These are phyloP conservation scores for Globisporangium solare DNA, from an alignment of 352 stramenopile species.

Conservation along the genomic window DNA sequence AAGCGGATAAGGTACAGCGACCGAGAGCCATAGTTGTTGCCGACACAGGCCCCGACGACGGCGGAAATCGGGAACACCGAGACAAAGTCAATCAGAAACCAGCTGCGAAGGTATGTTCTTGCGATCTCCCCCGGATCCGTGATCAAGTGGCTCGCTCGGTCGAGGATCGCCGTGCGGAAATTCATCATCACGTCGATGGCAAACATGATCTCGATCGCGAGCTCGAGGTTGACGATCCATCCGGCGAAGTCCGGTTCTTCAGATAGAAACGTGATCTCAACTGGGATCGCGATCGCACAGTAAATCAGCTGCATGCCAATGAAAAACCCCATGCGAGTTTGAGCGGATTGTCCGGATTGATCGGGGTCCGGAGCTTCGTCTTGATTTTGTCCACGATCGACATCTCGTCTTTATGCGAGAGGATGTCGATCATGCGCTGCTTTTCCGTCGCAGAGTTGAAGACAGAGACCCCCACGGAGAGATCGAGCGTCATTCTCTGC, in stretches of 20 bases:
- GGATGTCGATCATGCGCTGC: slow-evolving; percentile 56
- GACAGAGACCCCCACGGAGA: slow-evolving; percentile 73
- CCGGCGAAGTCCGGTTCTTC: slow-evolving; percentile 14
- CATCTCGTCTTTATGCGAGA: slow-evolving; percentile 30
- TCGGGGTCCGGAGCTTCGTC: slow-evolving; percentile 25
- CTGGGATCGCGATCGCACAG: slow-evolving; percentile 52
- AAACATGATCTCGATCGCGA: slow-evolving; percentile 42
- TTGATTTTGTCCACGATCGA: slow-evolving; percentile 24
- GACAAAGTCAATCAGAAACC: slow-evolving; percentile 70
- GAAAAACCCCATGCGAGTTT: slow-evolving; percentile 55
- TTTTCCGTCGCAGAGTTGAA: slow-evolving; percentile 74
- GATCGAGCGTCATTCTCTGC: slow-evolving; percentile 55
- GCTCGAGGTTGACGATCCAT: slow-evolving; percentile 30
- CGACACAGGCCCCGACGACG: slow-evolving; percentile 21
- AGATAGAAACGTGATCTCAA: slow-evolving; percentile 54
- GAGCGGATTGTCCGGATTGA: slow-evolving; percentile 39
- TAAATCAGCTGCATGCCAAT: slow-evolving; percentile 42
- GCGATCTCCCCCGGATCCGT: slow-evolving; percentile 23
- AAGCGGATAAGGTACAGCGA: slow-evolving; percentile 61
- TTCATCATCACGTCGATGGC: slow-evolving; percentile 53
- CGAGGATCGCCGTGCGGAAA: slow-evolving; percentile 40
- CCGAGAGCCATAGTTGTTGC: slow-evolving; percentile 13
- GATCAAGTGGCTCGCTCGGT: slow-evolving; percentile 29
- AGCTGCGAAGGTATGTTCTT: slow-evolving; percentile 49
- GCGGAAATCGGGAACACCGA: slow-evolving; percentile 51